Percentiles rank a stretch among this genome's conserved stretches.
phyloP scores from a whole-genome alignment of 2,329 filamentous ascomycete species.

The Trichoderma harzianum region DNA sequence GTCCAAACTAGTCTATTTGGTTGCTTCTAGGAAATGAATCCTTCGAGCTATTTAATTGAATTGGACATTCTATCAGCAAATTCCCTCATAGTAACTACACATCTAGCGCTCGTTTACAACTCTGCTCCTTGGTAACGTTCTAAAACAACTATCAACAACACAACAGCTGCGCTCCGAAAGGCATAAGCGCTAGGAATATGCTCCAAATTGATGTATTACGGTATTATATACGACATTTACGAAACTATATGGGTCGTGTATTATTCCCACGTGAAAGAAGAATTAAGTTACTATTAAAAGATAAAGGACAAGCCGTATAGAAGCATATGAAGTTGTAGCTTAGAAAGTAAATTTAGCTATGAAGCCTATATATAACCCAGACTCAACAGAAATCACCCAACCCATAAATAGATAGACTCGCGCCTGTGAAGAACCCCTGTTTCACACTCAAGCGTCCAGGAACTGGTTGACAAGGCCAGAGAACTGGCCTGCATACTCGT shows the following conservation, averaged over 20 bases:
- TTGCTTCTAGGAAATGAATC: neutral
- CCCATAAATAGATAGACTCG: neutral
- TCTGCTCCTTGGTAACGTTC: neutral
- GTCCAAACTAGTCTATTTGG: neutral
- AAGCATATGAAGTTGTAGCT: neutral
- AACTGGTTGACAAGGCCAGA: neutral
- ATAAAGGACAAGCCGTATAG: neutral
- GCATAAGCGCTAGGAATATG: accelerated
- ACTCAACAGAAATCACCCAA: neutral
- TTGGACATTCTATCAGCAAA: neutral
- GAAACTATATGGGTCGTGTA: neutral
- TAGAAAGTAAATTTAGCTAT: neutral
- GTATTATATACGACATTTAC: neutral
- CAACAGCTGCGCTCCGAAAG: neutral
- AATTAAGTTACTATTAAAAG: neutral
- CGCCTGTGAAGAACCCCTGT: neutral
- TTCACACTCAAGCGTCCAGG: neutral
- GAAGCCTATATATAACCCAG: neutral
- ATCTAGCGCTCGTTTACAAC: neutral
- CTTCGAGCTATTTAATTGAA: neutral
- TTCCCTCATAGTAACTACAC: neutral
- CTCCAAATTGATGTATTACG: neutral
- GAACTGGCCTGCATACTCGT: conserved; percentile 4
- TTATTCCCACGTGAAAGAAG: neutral
- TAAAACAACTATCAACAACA: neutral